phyloP scores from a whole-genome alignment of 768 basidiomycete genomes.

The Paxillus ammoniavirescens region DNA sequence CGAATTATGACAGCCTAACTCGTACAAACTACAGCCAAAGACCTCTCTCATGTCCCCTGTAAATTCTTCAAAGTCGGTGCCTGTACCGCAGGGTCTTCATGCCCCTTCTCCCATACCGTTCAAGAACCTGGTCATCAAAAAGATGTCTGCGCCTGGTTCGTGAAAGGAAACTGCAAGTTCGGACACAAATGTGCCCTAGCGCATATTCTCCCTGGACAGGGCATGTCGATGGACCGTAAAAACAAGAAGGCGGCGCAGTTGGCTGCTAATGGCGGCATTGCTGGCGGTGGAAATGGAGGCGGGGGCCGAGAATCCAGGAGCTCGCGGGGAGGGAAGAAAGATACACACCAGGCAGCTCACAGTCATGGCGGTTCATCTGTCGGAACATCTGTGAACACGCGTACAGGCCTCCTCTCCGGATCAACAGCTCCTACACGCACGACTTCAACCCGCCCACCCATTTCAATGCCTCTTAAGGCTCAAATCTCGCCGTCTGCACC shows the following conservation, averaged over 20 bases:
- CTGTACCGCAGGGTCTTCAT: slow-evolving; percentile 91
- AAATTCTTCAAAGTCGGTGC: slow-evolving; percentile 95
- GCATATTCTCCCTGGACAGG: slow-evolving; percentile 91
- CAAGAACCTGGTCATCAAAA: slow-evolving; percentile 77
- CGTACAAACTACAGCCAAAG: slow-evolving; percentile 43
- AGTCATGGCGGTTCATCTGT: slow-evolving; percentile 13
- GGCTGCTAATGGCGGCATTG: slow-evolving; percentile 48
- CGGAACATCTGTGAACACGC: slow-evolving; percentile 7
- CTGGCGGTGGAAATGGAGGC: slow-evolving; percentile 30
- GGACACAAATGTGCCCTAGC: slow-evolving; percentile 88
- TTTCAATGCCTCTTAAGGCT: slow-evolving; percentile 68
- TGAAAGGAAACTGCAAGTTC: slow-evolving; percentile 90
- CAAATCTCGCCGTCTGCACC: slow-evolving; percentile 75
- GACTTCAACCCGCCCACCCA: slow-evolving; percentile 52
- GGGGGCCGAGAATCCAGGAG: slow-evolving; percentile 31
- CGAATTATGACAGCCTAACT: background rate
- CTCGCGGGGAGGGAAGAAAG: slow-evolving; percentile 38
- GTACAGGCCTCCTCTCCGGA: slow-evolving; percentile 40
- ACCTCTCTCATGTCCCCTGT: slow-evolving; percentile 95
- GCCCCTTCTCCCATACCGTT: slow-evolving; percentile 87
- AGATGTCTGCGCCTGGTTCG: slow-evolving; percentile 84
- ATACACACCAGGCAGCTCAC: slow-evolving; percentile 26
- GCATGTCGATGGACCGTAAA: slow-evolving; percentile 94
- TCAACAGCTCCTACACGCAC: slow-evolving; percentile 68
- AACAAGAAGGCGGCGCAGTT: slow-evolving; percentile 91